A percentile compares a stretch with the other conserved stretches of the same genome.
Evolutionary conservation across 306 rosid species (phyloP).

Genomic region (Dryas drummondii): DNA sequence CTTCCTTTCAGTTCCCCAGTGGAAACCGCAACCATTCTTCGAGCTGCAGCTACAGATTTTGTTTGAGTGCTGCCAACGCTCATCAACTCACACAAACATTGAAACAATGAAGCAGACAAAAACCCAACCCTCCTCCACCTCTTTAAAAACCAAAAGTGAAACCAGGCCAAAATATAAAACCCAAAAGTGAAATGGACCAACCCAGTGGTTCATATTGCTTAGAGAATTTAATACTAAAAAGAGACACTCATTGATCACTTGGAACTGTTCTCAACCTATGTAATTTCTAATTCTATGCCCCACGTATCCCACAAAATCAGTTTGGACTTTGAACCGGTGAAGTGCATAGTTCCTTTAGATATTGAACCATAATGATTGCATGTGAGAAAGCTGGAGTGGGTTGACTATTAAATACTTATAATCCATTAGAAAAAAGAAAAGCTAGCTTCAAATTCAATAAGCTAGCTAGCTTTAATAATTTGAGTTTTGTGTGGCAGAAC

Average conservation of each 20-base stretch:
- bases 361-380: slow-evolving; percentile 26
- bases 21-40: slow-evolving; percentile 8
- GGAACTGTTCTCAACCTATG: neutral
- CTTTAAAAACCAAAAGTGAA: neutral
- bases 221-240: neutral
- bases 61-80: neutral
- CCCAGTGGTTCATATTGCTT: neutral
- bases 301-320: slow-evolving; percentile 2
- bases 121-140: neutral
- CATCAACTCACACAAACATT: neutral
- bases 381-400: slow-evolving; percentile 15
- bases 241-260: neutral
- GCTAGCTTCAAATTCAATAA: no score
- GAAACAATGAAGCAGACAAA: neutral
- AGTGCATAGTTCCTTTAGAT: slow-evolving; percentile 16
- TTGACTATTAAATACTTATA: slow-evolving; percentile 23
- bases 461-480: slow-evolving; percentile 7
- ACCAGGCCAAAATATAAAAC: neutral
- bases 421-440: neutral
- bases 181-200: neutral
- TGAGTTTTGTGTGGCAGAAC: slow-evolving; percentile 1
- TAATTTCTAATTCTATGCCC: neutral
- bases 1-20: neutral
- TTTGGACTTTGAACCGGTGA: slow-evolving; percentile 4
- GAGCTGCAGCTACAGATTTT: slow-evolving; percentile 1